phyloP scores from a whole-genome alignment of 257 asterid genomes.

The Parsonsia alboflavescens region DNA sequence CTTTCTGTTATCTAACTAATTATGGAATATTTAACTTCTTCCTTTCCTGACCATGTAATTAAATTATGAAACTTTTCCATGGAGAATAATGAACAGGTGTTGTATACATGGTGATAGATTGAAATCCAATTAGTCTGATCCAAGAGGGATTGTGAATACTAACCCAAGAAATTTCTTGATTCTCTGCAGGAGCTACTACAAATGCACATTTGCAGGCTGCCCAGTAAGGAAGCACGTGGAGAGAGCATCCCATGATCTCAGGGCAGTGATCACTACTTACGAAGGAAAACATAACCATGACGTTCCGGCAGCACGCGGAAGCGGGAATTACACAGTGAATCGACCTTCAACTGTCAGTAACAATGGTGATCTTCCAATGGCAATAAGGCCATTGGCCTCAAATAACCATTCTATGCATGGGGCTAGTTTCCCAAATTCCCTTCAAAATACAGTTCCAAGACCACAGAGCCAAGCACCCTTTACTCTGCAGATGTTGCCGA shows the following conservation, averaged over 20 bases:
- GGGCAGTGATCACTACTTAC: slow-evolving; percentile 85
- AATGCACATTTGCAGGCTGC: slow-evolving; percentile 77
- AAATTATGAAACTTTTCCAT: background rate
- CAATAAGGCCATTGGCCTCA: slow-evolving; percentile 46
- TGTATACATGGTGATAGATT: background rate
- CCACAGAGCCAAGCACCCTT: slow-evolving; percentile 65
- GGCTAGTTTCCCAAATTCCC: slow-evolving; percentile 31
- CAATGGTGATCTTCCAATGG: slow-evolving; percentile 23
- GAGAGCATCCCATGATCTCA: slow-evolving; percentile 72
- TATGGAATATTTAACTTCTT: background rate
- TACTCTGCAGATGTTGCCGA: slow-evolving; percentile 68
- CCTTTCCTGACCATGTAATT: background rate
- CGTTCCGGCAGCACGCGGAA: slow-evolving; percentile 88
- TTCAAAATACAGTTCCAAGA: slow-evolving; percentile 29
- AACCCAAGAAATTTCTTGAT: background rate
- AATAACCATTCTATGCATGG: slow-evolving; percentile 31
- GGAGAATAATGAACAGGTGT: background rate
- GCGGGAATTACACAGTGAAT: slow-evolving; percentile 43
- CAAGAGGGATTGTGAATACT: background rate
- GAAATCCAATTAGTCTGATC: background rate
- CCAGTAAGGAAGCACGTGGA: slow-evolving; percentile 90
- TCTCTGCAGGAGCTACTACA: slow-evolving; percentile 81
- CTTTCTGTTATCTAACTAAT: background rate
- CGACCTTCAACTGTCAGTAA: slow-evolving; percentile 36
- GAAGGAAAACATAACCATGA: slow-evolving; percentile 96